Evolutionary conservation across 1,139 yeast species (phyloP), one percentile per base, ranked within the genome.

Genomic region (Geotrichum armillariae): DNA sequence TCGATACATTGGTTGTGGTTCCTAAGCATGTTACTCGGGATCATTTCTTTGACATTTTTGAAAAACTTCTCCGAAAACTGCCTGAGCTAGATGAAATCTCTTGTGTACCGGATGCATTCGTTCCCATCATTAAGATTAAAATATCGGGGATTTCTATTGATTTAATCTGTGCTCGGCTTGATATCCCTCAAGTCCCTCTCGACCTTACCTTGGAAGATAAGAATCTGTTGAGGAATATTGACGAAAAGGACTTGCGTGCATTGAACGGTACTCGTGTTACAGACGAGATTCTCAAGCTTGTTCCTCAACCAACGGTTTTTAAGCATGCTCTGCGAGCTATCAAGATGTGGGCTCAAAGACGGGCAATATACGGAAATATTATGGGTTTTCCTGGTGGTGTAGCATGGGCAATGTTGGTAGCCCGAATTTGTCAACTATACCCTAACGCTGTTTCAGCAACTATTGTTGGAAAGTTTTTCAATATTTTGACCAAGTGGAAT

Each of bases 341-440:
- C 52, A 93, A 93, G 66, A 74, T 93, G 65, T 93, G 99, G 99
- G 99, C 99, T 0, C 94, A 90, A 65, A 80, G 90, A 60, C 77
- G 98, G 51, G 99, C 97, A 0, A 80, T 93, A 16, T 93, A 93
- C 67, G 98, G 88, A 4, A 93, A 93, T 64, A 85, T 93, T 43
- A 89, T 85, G 76, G 99, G 99, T 0, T 93, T 93, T 68, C 99
- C 99, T 0, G 99, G 99, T 60, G 99, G 99, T 67, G 99, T 93
- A 32, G 99, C 99, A 0, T 93, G 99, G 99, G 99, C 99, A 1
- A 93, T 93, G 98, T 69, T 93, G 42, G 97, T 90, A 6, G 99
- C 99, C 0, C 78, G 99, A 61, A 90, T 93, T 31, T 93, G 99
- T 66, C 99, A 93, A 65, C 70, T 93, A 40, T 94, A 91, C 64